Conservation (phyloP, 2,329 filamentous ascomycete genomes). For the Fusarium begoniae region DNA sequence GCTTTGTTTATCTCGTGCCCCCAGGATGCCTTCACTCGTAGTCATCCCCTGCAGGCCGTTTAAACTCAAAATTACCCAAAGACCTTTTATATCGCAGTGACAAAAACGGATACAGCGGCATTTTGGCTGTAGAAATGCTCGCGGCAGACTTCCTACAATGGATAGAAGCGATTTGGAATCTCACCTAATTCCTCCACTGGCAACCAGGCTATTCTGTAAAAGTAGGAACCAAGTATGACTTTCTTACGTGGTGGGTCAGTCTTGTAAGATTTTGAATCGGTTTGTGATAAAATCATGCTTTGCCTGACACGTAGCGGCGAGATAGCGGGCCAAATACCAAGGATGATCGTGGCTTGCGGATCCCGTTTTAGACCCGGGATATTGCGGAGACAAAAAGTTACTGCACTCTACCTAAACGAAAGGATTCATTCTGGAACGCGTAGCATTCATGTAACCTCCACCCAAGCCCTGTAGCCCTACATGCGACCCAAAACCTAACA, state of each 20-base stretch:
- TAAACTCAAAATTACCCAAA: no score
- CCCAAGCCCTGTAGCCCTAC: background rate
- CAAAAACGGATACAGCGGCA: background rate
- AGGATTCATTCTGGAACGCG: background rate
- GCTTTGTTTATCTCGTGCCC: background rate
- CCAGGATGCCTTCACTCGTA: background rate
- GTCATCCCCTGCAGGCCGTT: no score
- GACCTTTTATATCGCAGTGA: no score
- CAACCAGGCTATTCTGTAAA: background rate
- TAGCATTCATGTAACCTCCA: background rate
- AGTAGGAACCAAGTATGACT: accelerated
- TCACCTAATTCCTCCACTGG: background rate
- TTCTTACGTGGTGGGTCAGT: background rate
- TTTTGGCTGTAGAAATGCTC: background rate
- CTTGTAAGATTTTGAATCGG: background rate
- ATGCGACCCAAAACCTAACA: background rate
- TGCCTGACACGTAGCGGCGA: background rate
- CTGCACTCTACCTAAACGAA: background rate
- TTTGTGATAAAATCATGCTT: background rate
- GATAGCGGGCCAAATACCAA: background rate
- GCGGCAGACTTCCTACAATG: background rate
- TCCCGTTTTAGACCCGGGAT: background rate
- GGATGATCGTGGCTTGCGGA: background rate
- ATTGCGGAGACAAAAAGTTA: background rate
- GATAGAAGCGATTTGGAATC: background rate